Evolutionary conservation across 805 yeast genomes (phyloP).

Genomic region (Sungouiella thailandica): DNA sequence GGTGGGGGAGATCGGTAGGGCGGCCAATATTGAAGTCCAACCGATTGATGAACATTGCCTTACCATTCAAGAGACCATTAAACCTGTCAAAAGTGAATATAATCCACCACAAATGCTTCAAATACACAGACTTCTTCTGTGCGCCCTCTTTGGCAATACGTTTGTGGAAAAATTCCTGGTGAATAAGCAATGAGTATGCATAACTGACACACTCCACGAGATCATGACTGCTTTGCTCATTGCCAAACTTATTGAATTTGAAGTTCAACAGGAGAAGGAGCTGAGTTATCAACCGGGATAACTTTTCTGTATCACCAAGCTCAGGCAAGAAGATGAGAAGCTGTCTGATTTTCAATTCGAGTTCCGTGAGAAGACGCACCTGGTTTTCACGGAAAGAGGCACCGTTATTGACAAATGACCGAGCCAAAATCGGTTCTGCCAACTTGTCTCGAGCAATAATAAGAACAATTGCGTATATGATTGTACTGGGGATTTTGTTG

Average conservation of each 20-base stretch:
- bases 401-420: constrained; percentile 6
- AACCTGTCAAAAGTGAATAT: constrained; percentile 16
- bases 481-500: constrained; percentile 34
- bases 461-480: constrained; percentile 39
- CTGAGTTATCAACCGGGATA: constrained; percentile 15
- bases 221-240: constrained; percentile 20
- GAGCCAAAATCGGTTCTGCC: constrained; percentile 14
- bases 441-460: constrained; percentile 36
- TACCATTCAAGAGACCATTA: constrained; percentile 13
- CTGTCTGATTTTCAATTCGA: constrained; percentile 19
- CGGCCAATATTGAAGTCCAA: constrained; percentile 13
- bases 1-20: constrained; percentile 9
- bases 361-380: constrained; percentile 8
- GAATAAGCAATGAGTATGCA: constrained; percentile 17
- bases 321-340: constrained; percentile 18
- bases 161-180: constrained; percentile 13
- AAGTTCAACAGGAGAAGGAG: constrained; percentile 16
- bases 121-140: constrained; percentile 9
- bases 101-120: constrained; percentile 18
- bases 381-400: constrained; percentile 6
- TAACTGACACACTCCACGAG: constrained; percentile 15
- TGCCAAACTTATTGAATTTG: constrained; percentile 17
- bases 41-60: constrained; percentile 13
- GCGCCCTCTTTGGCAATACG: constrained; percentile 9
- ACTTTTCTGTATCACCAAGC: constrained; percentile 18